Evolutionary conservation across 306 rosid genomes (phyloP).

Genomic region (Pachyrhizus erosus): DNA sequence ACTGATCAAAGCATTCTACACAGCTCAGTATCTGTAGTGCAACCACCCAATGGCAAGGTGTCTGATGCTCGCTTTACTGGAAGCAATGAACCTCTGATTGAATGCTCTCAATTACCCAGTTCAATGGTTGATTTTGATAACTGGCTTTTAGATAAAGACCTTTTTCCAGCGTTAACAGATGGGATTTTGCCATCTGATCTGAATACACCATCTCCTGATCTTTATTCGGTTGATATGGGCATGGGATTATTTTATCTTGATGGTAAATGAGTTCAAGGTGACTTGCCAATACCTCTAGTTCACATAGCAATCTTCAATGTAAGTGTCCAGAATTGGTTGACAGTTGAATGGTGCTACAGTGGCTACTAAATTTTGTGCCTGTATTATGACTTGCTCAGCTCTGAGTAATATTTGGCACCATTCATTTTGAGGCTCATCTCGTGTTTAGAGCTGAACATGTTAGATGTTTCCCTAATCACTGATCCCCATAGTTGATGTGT

Average conservation of each 20-base stretch:
- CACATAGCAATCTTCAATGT: constrained; percentile 31
- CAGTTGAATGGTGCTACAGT: constrained; percentile 41
- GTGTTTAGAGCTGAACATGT: constrained; percentile 32
- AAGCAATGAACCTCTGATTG: constrained; percentile 23
- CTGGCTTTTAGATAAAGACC: constrained; percentile 55
- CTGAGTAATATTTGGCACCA: constrained; percentile 31
- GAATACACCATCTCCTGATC: constrained; percentile 54
- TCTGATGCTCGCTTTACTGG: constrained; percentile 30
- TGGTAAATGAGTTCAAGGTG: constrained; percentile 32
- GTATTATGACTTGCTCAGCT: constrained; percentile 12
- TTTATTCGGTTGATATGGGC: constrained; percentile 45
- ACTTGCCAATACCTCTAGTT: constrained; percentile 9
- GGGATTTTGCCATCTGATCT: constrained; percentile 47
- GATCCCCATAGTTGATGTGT: constrained; percentile 4
- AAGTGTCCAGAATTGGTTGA: constrained; percentile 22
- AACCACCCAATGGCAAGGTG: constrained; percentile 40
- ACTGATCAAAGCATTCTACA: constrained; percentile 48
- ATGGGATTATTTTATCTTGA: constrained; percentile 29
- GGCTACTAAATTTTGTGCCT: constrained; percentile 38
- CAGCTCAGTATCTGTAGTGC: constrained; percentile 37
- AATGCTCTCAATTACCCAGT: neutral
- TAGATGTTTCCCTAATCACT: constrained; percentile 32
- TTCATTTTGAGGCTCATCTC: constrained; percentile 26
- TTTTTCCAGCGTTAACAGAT: constrained; percentile 40
- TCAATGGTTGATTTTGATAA: constrained; percentile 41